phyloP scores from a whole-genome alignment of 495 filamentous ascomycete species.

The Parathielavia appendiculata region DNA sequence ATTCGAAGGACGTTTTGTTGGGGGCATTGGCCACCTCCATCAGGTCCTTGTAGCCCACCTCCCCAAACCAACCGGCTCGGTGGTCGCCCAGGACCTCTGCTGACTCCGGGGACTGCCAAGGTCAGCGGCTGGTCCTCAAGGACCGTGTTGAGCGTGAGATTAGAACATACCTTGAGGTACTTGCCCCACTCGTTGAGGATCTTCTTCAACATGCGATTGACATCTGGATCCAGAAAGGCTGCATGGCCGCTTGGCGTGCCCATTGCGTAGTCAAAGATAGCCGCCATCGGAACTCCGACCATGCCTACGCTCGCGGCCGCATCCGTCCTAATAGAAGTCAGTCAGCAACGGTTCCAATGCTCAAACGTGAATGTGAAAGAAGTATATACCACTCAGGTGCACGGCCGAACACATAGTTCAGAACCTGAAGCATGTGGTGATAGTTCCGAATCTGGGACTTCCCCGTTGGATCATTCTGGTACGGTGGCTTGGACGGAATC shows the following conservation, averaged over 20 bases:
- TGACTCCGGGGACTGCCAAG: slow-evolving; percentile 46
- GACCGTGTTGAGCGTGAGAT: background rate
- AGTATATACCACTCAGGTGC: slow-evolving; percentile 49
- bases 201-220: slow-evolving; percentile 64
- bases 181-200: slow-evolving; percentile 63
- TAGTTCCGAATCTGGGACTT: slow-evolving; percentile 58
- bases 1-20: slow-evolving; percentile 38
- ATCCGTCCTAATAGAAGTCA: slow-evolving; percentile 35
- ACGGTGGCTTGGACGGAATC: slow-evolving; percentile 54
- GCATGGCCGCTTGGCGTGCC: slow-evolving; percentile 61
- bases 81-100: slow-evolving; percentile 51
- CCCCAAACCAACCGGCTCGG: slow-evolving; percentile 58
- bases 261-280: slow-evolving; percentile 70
- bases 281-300: slow-evolving; percentile 63
- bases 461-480: slow-evolving; percentile 57
- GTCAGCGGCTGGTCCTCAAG: background rate
- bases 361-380: background rate
- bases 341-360: background rate
- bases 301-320: slow-evolving; percentile 51
- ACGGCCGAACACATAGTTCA: slow-evolving; percentile 58
- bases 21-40: slow-evolving; percentile 47
- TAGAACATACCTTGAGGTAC: slow-evolving; percentile 44
- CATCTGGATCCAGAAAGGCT: slow-evolving; percentile 59
- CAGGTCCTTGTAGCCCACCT: slow-evolving; percentile 40
- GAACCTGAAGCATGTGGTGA: slow-evolving; percentile 56